Conservation (phyloP, 129 eudicot genomes). For the Lonicera japonica region DNA sequence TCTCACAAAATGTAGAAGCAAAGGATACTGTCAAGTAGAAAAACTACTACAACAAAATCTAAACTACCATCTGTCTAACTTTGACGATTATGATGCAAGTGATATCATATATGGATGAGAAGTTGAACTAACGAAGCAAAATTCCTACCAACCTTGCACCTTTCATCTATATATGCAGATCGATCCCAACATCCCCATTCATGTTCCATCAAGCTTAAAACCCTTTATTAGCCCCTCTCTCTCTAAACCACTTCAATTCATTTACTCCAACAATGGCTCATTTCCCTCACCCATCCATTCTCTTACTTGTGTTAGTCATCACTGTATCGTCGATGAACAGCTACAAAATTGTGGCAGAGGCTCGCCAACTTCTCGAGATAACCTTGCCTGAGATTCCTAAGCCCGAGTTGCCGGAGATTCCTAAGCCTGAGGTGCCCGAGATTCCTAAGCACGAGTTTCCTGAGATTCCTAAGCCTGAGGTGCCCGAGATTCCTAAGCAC, state of each 20-base stretch:
- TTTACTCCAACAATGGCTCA: neutral
- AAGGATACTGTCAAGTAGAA: no score
- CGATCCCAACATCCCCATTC: neutral
- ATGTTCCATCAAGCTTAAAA: neutral
- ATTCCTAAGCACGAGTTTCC: neutral
- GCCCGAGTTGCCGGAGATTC: neutral
- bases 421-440: neutral
- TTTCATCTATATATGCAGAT: neutral
- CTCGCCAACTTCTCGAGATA: slow-evolving; percentile 1
- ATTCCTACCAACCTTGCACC: no score
- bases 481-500: neutral
- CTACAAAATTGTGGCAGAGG: neutral
- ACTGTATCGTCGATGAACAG: neutral
- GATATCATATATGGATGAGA: no score
- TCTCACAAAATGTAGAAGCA: no score
- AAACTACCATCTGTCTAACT: no score
- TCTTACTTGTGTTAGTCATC: neutral
- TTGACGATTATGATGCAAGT: no score
- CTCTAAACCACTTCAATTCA: no score
- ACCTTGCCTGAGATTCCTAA: slow-evolving; percentile 4
- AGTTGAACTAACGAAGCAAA: no score
- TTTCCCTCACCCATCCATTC: neutral
- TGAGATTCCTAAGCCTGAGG: neutral
- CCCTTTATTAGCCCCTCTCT: neutral
- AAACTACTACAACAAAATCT: no score